Base-by-base conservation (phyloP, 306 rosid species). In the Inga laurina region DNA sequence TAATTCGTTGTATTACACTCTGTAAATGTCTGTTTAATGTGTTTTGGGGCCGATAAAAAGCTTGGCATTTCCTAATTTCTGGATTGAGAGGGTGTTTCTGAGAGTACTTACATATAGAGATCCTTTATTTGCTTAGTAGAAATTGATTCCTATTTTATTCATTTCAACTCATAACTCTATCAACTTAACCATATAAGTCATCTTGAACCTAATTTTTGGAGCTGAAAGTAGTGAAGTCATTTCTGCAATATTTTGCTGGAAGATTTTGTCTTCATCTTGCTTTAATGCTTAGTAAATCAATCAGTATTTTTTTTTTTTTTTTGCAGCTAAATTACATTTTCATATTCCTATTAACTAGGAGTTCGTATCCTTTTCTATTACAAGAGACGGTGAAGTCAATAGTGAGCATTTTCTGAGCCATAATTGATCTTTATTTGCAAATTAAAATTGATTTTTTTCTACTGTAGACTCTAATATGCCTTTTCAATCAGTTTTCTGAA, bases 401-500 rank as follows among this genome's bases (percentile, higher is more conserved):
- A n/a, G 56, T 44, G 41, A 45, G 9, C 54, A 4, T 72, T 72
- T 45, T 45, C 12, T 4, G 35, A 5, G 41, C n/a, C n/a, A 27
- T 30, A 27, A 22, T 11, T 24, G 59, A 45, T 22, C 19, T 3
- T 52, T 43, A 64, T 37, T 13, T 39, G 66, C 22, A 54, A 19
- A 21, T 8, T 69, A 41, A n/a, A 64, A 43, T 77, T 30, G 30
- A 37, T 41, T 37, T 39, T 48, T 75, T 45, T 64, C 39, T 61
- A 35, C n/a, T 49, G 30, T 14, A 19, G 19, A 66, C 3, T 75
- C 64, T 19, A 80, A 62, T 34, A 59, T 67, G 67, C 73, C 78
- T 86, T 56, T 79, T 74, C 16, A 72, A 32, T 22, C 88, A 94
- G 96, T 39, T 89, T 90, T 57, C 45, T 91, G 69, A 87, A 76